phyloP scores from a whole-genome alignment of 108 stramenopile genomes.

The Nitzschia putrida region DNA sequence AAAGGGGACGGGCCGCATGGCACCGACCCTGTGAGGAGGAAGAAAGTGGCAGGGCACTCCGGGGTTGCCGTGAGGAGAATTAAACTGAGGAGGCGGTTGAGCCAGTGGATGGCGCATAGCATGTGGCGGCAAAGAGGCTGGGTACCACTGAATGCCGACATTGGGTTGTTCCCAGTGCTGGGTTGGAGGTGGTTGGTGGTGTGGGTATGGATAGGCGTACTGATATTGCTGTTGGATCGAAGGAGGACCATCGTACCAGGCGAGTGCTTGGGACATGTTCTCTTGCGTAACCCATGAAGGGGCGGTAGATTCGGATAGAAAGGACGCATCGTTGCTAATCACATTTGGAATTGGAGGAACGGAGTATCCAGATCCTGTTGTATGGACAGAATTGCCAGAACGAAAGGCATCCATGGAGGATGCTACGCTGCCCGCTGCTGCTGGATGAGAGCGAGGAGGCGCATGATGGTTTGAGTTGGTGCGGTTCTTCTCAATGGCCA shows the following conservation, averaged over 20 bases:
- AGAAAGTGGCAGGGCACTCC: not conserved
- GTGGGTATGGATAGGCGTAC: not conserved
- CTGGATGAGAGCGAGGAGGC: not conserved
- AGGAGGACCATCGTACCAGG: not conserved
- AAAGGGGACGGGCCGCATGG: no score
- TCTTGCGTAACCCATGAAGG: not conserved
- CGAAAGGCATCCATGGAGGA: not conserved
- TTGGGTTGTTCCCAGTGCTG: no score
- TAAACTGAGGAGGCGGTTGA: no score
- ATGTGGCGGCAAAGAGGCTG: slow-evolving; percentile 1
- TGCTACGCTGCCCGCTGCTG: not conserved
- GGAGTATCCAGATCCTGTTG: not conserved
- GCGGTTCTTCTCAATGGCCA: slow-evolving; percentile 27
- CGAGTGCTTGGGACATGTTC: not conserved
- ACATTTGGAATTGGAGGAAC: slow-evolving; percentile 22
- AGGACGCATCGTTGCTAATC: slow-evolving; percentile 22
- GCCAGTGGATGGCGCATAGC: not conserved
- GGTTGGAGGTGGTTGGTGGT: no score
- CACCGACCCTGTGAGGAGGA: not conserved
- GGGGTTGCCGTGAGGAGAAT: no score
- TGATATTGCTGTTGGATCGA: not conserved
- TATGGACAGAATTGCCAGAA: slow-evolving; percentile 5
- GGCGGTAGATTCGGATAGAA: not conserved
- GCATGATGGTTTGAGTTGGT: slow-evolving; percentile 13
- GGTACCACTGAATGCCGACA: not conserved